These are phyloP conservation scores for Eucalyptus dawsonii DNA, from an alignment of 345 rosid species.

Conservation along the genomic window DNA sequence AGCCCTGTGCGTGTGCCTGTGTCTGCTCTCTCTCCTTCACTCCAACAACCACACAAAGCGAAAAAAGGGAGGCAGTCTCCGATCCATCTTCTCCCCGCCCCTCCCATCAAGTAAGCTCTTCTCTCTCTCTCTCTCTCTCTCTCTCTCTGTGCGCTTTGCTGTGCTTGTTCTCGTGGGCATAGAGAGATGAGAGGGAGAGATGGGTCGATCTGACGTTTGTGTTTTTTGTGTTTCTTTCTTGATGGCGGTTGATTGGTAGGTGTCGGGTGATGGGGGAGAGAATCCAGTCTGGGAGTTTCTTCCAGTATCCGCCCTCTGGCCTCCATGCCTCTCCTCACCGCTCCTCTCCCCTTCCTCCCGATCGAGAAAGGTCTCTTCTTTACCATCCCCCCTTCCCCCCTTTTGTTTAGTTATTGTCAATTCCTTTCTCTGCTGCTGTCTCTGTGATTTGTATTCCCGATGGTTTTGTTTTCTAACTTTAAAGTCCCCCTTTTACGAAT, in stretches of 20 bases:
- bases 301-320: slow-evolving; percentile 75
- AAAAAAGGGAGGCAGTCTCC: background rate
- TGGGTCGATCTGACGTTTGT: background rate
- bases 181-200: background rate
- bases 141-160: background rate
- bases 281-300: slow-evolving; percentile 77
- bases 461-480: background rate
- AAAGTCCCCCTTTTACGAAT: background rate
- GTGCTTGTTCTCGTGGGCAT: background rate
- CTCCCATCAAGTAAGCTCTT: background rate
- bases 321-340: slow-evolving; percentile 79
- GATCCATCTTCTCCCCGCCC: background rate
- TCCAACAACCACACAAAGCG: background rate
- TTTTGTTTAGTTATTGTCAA: background rate
- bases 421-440: background rate
- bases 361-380: slow-evolving; percentile 59
- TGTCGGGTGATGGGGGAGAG: slow-evolving; percentile 65
- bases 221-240: background rate
- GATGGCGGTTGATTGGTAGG: background rate
- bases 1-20: background rate
- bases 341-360: slow-evolving; percentile 50
- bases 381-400: background rate
- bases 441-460: background rate
- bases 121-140: background rate
- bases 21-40: background rate